Conservation (phyloP, 2,329 filamentous ascomycete species). For the Colletotrichum noveboracense region DNA sequence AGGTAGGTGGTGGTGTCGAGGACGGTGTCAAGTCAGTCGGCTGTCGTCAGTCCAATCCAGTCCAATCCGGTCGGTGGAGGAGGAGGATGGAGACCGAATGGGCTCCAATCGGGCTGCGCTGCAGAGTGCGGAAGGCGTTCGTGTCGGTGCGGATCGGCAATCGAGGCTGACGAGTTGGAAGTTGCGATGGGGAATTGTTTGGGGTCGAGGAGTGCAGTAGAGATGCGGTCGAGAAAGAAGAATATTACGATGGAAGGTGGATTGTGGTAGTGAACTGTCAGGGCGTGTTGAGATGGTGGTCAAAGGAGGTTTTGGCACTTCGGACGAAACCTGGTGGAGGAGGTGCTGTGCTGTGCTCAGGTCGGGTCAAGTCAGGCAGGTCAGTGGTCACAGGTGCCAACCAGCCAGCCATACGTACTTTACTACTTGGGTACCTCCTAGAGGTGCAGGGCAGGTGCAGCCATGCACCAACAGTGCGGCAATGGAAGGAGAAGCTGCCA, state of each 20-base stretch:
- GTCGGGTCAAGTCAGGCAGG: not conserved
- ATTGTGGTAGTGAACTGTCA: constrained; percentile 9
- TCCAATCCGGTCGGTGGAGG: not conserved
- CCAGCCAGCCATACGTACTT: not conserved
- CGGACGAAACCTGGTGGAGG: constrained; percentile 20
- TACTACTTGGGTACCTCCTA: not conserved
- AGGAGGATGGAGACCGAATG: not conserved
- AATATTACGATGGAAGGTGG: constrained; percentile 10
- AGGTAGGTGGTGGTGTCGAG: not conserved
- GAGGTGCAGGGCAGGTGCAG: not conserved
- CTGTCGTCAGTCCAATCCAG: not conserved
- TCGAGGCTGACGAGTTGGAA: not conserved
- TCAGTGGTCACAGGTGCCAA: not conserved
- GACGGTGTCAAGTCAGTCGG: constrained; percentile 4
- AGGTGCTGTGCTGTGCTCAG: constrained; percentile 4
- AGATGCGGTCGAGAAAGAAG: constrained; percentile 1
- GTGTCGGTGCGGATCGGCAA: not conserved
- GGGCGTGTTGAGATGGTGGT: constrained; percentile 17
- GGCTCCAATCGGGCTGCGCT: constrained; percentile 21
- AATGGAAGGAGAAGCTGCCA: not conserved
- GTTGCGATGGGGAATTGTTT: not conserved
- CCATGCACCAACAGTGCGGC: not conserved
- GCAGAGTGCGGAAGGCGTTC: not conserved
- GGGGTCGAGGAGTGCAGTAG: not conserved
- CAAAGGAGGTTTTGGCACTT: constrained; percentile 22